These are phyloP conservation scores for Lodderomyces parapsilosis DNA, from an alignment of 1,139 yeast species.

Conservation along the genomic window DNA sequence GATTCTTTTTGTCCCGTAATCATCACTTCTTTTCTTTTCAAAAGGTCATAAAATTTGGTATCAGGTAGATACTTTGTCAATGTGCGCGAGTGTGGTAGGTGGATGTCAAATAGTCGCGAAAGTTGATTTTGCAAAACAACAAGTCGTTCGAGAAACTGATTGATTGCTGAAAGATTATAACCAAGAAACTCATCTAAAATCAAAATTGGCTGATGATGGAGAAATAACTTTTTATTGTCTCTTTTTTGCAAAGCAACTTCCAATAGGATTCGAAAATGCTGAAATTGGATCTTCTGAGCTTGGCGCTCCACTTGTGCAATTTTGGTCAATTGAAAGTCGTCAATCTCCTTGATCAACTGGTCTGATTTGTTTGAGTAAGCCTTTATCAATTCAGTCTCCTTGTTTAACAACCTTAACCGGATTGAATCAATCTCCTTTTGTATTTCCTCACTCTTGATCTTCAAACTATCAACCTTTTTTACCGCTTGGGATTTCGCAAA, in stretches of 20 bases:
- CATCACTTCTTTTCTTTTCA: conserved; percentile 34
- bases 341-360: conserved; percentile 7
- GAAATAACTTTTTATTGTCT: conserved; percentile 15
- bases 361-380: conserved; percentile 11
- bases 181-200: conserved; percentile 28
- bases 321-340: conserved; percentile 21
- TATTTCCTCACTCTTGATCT: conserved; percentile 12
- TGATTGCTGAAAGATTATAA: conserved; percentile 30
- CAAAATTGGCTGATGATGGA: conserved; percentile 31
- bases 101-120: conserved; percentile 23
- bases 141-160: conserved; percentile 41
- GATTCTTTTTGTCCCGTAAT: conserved; percentile 19
- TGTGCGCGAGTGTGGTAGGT: conserved; percentile 37
- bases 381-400: conserved; percentile 13
- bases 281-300: conserved; percentile 23
- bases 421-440: conserved; percentile 7
- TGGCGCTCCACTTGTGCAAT: conserved; percentile 31
- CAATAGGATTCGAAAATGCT: conserved; percentile 26
- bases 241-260: conserved; percentile 22
- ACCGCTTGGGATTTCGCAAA: conserved; percentile 17
- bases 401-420: conserved; percentile 10
- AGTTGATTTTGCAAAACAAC: conserved; percentile 34
- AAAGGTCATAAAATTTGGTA: conserved; percentile 32
- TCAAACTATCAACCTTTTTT: conserved; percentile 17
- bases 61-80: conserved; percentile 32